Conservation (phyloP, 441 rosid species). For the Jatropha multifida region DNA sequence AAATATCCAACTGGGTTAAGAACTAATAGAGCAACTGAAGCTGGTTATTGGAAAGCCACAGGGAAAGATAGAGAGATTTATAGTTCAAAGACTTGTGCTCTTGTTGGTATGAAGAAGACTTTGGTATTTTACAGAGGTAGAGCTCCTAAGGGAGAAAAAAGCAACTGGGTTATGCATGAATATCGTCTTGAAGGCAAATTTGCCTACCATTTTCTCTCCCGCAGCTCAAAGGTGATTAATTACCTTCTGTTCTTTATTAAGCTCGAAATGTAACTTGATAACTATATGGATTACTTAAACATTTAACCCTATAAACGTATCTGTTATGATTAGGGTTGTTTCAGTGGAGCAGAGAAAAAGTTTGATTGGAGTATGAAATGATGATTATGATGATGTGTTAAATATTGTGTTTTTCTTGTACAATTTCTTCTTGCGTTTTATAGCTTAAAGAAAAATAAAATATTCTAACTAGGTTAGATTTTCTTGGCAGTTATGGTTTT, state of each 20-base stretch:
- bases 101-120: slow-evolving; percentile 93
- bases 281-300: no score
- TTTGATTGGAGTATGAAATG: not conserved
- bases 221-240: slow-evolving; percentile 54
- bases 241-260: no score
- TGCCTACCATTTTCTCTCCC: slow-evolving; percentile 70
- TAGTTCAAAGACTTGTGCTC: slow-evolving; percentile 73
- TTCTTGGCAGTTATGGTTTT: not conserved
- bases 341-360: no score
- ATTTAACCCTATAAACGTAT: not conserved
- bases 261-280: no score
- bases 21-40: slow-evolving; percentile 89
- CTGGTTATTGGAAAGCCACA: slow-evolving; percentile 96
- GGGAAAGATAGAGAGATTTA: slow-evolving; percentile 89
- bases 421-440: no score
- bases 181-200: slow-evolving; percentile 91
- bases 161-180: slow-evolving; percentile 97
- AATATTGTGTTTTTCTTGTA: no score
- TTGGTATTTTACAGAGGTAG: slow-evolving; percentile 84
- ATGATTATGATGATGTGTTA: not conserved
- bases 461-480: not conserved
- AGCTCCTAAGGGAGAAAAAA: slow-evolving; percentile 90
- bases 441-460: no score
- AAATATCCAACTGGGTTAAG: slow-evolving; percentile 91
- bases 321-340: slow-evolving; percentile 6